phyloP scores from a whole-genome alignment of 2,329 filamentous ascomycete genomes.

The Sclerotinia glacialis region DNA sequence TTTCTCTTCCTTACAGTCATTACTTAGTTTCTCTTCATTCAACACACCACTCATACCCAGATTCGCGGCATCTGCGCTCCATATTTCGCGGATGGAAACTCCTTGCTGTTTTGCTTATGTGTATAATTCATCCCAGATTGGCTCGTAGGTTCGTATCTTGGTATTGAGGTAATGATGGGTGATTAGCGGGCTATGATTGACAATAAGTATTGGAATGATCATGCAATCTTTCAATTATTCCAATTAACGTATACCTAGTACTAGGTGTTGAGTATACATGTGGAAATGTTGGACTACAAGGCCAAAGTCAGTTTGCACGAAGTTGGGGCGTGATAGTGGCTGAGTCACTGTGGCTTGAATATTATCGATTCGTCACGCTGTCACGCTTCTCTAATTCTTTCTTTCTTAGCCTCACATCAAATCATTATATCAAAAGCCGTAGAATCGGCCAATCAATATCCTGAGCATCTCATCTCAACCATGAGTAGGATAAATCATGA shows the following conservation, averaged over 20 bases:
- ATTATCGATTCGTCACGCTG: no score
- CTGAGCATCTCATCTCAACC: not conserved
- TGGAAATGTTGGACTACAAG: no score
- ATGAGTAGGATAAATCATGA: not conserved
- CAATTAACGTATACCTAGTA: not conserved
- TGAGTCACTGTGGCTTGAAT: not conserved
- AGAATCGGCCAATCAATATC: not conserved
- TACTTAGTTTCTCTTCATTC: slow-evolving; percentile 72
- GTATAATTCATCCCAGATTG: slow-evolving; percentile 80
- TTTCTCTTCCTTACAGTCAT: slow-evolving; percentile 63
- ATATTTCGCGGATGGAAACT: slow-evolving; percentile 69
- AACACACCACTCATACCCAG: slow-evolving; percentile 74
- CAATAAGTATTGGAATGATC: not conserved
- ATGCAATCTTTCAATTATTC: not conserved
- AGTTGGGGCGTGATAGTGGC: not conserved
- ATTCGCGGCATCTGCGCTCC: slow-evolving; percentile 80
- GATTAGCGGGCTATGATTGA: not conserved
- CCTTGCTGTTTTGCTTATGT: slow-evolving; percentile 52
- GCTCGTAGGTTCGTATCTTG: slow-evolving; percentile 59
- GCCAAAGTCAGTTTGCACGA: no score
- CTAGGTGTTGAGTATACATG: no score
- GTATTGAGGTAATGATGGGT: not conserved
- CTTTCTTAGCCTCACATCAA: not conserved
- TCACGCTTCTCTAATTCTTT: not conserved
- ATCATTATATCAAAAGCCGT: not conserved